A percentile compares a stretch with the other conserved stretches of the same genome.
Evolutionary conservation across 2,329 filamentous ascomycete genomes (phyloP).

Genomic region (Clonostachys solani): DNA sequence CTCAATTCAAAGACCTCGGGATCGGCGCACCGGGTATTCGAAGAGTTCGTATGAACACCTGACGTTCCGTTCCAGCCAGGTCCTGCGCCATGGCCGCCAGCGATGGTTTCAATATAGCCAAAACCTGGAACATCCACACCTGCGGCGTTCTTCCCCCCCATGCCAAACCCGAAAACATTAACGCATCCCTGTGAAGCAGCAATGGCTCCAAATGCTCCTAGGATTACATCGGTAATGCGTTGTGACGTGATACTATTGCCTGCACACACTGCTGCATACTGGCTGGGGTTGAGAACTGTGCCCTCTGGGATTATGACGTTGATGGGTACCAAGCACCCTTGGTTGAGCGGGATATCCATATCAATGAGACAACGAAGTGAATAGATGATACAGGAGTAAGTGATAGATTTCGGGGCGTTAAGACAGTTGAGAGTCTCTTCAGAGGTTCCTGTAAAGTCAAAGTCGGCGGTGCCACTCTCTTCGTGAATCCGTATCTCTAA

Average conservation of each 20-base stretch:
- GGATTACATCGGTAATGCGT: constrained; percentile 22
- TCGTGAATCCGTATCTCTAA: constrained; percentile 22
- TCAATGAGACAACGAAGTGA: constrained; percentile 24
- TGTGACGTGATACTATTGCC: constrained; percentile 55
- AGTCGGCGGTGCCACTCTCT: constrained; percentile 34
- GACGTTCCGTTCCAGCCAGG: constrained; percentile 40
- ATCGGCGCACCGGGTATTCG: constrained; percentile 72
- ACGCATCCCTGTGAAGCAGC: constrained; percentile 22
- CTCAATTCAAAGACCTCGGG: constrained; percentile 39
- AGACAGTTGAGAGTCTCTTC: constrained; percentile 25
- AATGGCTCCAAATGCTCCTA: constrained; percentile 17
- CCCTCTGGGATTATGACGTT: constrained; percentile 22
- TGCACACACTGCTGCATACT: constrained; percentile 37
- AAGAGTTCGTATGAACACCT: constrained; percentile 54
- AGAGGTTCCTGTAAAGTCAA: constrained; percentile 29
- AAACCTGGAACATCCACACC: constrained; percentile 31
- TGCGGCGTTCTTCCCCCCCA: constrained; percentile 43
- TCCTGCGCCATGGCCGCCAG: constrained; percentile 65
- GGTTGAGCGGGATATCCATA: constrained; percentile 29
- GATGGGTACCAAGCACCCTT: constrained; percentile 28
- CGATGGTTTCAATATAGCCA: constrained; percentile 58
- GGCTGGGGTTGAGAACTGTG: constrained; percentile 23
- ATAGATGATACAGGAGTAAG: constrained; percentile 31
- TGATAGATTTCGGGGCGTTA: constrained; percentile 28
- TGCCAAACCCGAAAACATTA: constrained; percentile 82